Base-by-base conservation (phyloP, 140 eudicot genomes). In the Ambrosia hybrid region DNA sequence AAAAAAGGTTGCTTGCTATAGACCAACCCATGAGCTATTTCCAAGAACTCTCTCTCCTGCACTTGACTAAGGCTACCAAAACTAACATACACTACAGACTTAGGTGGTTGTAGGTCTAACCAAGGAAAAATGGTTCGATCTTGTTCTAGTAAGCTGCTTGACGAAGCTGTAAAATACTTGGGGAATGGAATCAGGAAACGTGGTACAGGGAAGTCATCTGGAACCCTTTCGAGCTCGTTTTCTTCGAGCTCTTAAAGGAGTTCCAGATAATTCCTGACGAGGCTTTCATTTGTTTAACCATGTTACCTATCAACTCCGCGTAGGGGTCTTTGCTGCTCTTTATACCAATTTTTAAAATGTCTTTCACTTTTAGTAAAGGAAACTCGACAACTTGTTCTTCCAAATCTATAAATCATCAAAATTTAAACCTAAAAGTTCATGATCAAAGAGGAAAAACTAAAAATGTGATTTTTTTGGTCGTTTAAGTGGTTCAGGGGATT, bases 81-180 rank as follows among this genome's bases (percentile, higher is more conserved):
- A 66, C 96, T 87, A 37, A 87, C 83, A 45, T 87, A 90, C 8
- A 90, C 36, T 5, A 87, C 95, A 0, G 95, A 90, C 11, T 74
- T 80, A 0, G 85, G 88, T 33, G 82, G 80, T 73, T 87, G 95
- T 0, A 30, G 65, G 34, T 85, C 85, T 49, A 90, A 81, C 97
- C 97, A 90, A 8, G 86, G 68, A 21, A 90, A 51, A 39, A 82
- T 72, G 60, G 81, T 82, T 26, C 72, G 68, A 53, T 90, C 93
- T 36, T 79, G 81, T 36, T 80, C 72, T 48, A 78, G 56, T 66
- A 89, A 73, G 83, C 91, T 89, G 78, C 83, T 85, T 0, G 83
- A 60, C 0, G 89, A 74, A 13, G 82, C 65, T 10, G 88, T 68
- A 61, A 78, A 73, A 65, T 61, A 53, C 74, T 79, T 87, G 66